Conservation (phyloP, 2,329 filamentous ascomycete genomes). For the Microcyclosporella mali region DNA sequence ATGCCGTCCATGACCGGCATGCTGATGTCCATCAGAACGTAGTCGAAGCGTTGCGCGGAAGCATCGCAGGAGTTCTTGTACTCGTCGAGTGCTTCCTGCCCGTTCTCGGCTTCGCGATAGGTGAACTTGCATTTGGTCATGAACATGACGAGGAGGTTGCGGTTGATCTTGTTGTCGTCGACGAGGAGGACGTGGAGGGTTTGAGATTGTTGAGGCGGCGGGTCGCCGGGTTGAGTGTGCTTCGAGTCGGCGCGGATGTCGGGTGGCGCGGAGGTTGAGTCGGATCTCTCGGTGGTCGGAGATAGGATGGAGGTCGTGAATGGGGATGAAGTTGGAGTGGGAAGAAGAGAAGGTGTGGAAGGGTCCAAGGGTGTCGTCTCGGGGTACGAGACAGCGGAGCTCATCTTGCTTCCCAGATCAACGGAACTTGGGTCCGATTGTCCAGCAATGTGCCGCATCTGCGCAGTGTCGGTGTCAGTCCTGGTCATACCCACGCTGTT, state of each 20-base stretch:
- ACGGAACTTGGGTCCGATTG: no score
- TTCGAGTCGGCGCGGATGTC: neutral
- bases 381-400: conserved; percentile 15
- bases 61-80: conserved; percentile 2
- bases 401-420: conserved; percentile 11
- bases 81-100: conserved; percentile 40
- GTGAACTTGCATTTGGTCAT: conserved; percentile 31
- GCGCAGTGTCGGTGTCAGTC: no score
- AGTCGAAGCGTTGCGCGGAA: conserved; percentile 8
- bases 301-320: no score
- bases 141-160: conserved; percentile 24
- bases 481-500: no score
- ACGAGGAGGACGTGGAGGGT: conserved; percentile 23
- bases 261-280: neutral
- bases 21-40: conserved; percentile 46
- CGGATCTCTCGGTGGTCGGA: neutral
- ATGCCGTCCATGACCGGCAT: conserved; percentile 35
- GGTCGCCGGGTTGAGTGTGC: no score
- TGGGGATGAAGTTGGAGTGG: neutral
- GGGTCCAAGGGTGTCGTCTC: conserved; percentile 11
- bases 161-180: conserved; percentile 32
- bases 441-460: no score
- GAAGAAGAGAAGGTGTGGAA: conserved; percentile 1
- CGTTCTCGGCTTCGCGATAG: conserved; percentile 40
- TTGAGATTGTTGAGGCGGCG: conserved; percentile 3